A percentile compares a stretch with the other conserved stretches of the same genome.
These are phyloP conservation scores for Avena eriantha DNA, from an alignment of 176 grass and related monocot species.

Conservation along the genomic window DNA sequence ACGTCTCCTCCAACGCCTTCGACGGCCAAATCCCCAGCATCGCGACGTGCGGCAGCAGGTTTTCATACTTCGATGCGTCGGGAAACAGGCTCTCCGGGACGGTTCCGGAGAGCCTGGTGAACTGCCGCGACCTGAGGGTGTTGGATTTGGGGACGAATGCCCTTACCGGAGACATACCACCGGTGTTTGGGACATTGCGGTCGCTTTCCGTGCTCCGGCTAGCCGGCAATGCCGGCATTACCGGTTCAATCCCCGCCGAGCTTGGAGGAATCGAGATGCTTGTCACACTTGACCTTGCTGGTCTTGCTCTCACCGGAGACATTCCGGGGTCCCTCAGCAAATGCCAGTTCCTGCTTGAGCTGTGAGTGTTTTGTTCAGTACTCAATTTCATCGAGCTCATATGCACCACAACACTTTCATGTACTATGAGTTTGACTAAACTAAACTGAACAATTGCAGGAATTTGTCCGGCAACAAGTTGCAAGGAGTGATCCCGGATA, in stretches of 20 bases:
- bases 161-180: slow-evolving; percentile 69
- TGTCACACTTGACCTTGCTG: slow-evolving; percentile 69
- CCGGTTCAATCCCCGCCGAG: slow-evolving; percentile 63
- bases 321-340: slow-evolving; percentile 76
- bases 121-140: slow-evolving; percentile 63
- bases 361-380: slow-evolving; percentile 67
- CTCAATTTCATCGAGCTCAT: neutral
- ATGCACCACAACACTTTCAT: neutral
- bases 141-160: slow-evolving; percentile 82
- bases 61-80: slow-evolving; percentile 75
- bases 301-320: slow-evolving; percentile 68
- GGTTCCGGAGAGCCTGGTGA: slow-evolving; percentile 57
- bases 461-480: slow-evolving; percentile 80
- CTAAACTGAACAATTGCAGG: slow-evolving; percentile 59
- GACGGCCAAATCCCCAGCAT: slow-evolving; percentile 75
- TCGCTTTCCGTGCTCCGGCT: slow-evolving; percentile 75
- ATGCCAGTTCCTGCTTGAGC: slow-evolving; percentile 83
- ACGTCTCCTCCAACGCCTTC: slow-evolving; percentile 88
- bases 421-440: slow-evolving; percentile 23
- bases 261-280: slow-evolving; percentile 83
- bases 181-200: slow-evolving; percentile 60
- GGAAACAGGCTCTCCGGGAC: slow-evolving; percentile 65
- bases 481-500: slow-evolving; percentile 67
- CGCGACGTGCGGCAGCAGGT: slow-evolving; percentile 55
- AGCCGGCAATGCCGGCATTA: slow-evolving; percentile 57